Conservation (phyloP, 768 basidiomycete species). For the Amanita jacksonii region DNA sequence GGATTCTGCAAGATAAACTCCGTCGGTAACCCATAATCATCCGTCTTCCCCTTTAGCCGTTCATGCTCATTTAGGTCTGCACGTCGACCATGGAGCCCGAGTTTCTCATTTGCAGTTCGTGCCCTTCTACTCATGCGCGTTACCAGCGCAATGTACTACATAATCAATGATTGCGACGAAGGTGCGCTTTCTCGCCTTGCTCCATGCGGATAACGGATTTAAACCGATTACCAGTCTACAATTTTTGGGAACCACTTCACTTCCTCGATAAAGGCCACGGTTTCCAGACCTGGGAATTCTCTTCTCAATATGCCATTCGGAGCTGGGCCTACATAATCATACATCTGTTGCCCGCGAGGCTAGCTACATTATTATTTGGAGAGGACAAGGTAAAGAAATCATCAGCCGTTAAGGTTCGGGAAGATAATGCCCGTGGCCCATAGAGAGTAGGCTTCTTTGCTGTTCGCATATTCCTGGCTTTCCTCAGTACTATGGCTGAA, state of each 20-base stretch:
- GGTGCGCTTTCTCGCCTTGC: conserved; percentile 33
- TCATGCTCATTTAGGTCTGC: conserved; percentile 36
- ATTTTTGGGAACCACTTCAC: conserved; percentile 98
- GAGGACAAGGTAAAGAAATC: conserved; percentile 57
- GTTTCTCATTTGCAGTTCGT: conserved; percentile 76
- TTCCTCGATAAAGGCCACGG: conserved; percentile 79
- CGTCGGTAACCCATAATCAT: conserved; percentile 40
- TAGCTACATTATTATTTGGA: conserved; percentile 41
- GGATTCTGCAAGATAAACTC: conserved; percentile 74
- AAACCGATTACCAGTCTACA: conserved; percentile 59
- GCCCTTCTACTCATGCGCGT: conserved; percentile 76
- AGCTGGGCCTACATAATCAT: conserved; percentile 91
- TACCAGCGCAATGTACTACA: conserved; percentile 87
- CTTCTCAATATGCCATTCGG: conserved; percentile 83
- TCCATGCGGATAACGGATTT: background rate
- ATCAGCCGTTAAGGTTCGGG: background rate
- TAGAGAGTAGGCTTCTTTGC: conserved; percentile 85
- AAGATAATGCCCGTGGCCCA: conserved; percentile 8
- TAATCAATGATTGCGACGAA: conserved; percentile 95
- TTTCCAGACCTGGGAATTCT: conserved; percentile 98
- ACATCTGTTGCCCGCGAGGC: conserved; percentile 58
- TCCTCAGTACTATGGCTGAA: conserved; percentile 70
- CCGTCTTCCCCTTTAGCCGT: conserved; percentile 9
- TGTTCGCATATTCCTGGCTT: conserved; percentile 69
- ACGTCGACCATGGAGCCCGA: conserved; percentile 77